phyloP scores from a whole-genome alignment of 2,329 filamentous ascomycete species.

The Aspergillus costaricaensis region DNA sequence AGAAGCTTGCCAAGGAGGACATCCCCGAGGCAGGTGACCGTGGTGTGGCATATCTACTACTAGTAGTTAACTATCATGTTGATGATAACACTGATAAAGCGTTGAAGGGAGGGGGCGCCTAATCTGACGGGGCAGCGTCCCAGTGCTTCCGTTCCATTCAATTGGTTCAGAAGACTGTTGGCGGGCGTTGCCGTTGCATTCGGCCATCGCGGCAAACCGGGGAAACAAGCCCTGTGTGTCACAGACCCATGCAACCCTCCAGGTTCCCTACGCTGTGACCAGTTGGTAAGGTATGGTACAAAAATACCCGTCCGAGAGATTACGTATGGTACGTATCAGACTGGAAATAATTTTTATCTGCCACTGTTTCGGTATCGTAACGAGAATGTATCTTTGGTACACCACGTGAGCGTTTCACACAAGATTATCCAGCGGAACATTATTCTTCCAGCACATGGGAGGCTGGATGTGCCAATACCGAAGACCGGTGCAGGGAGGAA shows the following conservation, averaged over 20 bases:
- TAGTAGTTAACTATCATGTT: not conserved
- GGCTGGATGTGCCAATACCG: too few species aligned
- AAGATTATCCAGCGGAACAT: not conserved
- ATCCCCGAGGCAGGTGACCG: not conserved
- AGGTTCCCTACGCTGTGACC: not conserved
- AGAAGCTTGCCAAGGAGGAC: not conserved
- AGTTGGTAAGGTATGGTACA: not conserved
- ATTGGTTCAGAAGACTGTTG: conserved; percentile 4
- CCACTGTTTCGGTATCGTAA: not conserved
- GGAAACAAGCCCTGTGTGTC: conserved; percentile 5
- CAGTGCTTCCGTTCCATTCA: not conserved
- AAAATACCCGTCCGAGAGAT: not conserved
- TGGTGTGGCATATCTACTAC: not conserved
- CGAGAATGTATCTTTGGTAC: not conserved
- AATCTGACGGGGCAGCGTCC: conserved; percentile 1
- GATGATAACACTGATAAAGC: not conserved
- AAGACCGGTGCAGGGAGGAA: too few species aligned
- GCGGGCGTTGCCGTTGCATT: conserved; percentile 30
- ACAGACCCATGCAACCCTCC: not conserved
- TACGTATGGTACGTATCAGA: not conserved
- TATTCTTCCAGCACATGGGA: not conserved
- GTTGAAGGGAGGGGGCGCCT: not conserved
- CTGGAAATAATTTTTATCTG: not conserved
- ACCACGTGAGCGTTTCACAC: not conserved
- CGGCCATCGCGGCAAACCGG: conserved; percentile 27